phyloP scores from a whole-genome alignment of 164 flowering plant species.

The Dillenia suffruticosa region DNA sequence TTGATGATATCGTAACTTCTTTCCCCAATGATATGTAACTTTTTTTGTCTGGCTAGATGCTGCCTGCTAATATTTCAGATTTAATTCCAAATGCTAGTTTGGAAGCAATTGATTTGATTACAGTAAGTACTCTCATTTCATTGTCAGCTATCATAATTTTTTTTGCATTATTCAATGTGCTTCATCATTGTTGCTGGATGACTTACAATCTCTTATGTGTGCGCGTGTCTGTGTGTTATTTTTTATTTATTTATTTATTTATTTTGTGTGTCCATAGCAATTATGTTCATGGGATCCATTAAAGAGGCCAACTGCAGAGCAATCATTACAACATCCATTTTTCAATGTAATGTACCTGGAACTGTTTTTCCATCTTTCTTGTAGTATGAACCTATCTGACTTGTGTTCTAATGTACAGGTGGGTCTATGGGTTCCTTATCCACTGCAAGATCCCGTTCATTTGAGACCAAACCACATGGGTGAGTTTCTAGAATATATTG shows the following conservation, averaged over 20 bases:
- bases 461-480: conserved; percentile 33
- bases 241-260: conserved; percentile 1
- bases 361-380: conserved; percentile 5
- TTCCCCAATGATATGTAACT: background rate
- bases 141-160: background rate
- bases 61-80: conserved; percentile 54
- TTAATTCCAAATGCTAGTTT: conserved; percentile 68
- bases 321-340: conserved; percentile 73
- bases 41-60: conserved; percentile 29
- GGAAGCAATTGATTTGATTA: conserved; percentile 74
- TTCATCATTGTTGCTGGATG: background rate
- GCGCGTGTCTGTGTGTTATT: too few relatives aligned
- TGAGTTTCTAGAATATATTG: conserved; percentile 15
- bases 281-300: conserved; percentile 80
- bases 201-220: too few relatives aligned
- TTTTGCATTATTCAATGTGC: background rate
- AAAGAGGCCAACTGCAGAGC: conserved; percentile 78
- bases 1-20: too few relatives aligned
- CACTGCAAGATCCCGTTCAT: conserved; percentile 48
- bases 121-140: conserved; percentile 32
- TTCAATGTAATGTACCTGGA: conserved; percentile 49
- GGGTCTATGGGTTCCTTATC: conserved; percentile 40
- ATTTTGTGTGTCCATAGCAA: conserved; percentile 28
- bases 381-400: conserved; percentile 10
- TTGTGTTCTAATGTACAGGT: conserved; percentile 32